Base-by-base conservation (phyloP, 2,329 filamentous ascomycete species). In the Nemania serpens region DNA sequence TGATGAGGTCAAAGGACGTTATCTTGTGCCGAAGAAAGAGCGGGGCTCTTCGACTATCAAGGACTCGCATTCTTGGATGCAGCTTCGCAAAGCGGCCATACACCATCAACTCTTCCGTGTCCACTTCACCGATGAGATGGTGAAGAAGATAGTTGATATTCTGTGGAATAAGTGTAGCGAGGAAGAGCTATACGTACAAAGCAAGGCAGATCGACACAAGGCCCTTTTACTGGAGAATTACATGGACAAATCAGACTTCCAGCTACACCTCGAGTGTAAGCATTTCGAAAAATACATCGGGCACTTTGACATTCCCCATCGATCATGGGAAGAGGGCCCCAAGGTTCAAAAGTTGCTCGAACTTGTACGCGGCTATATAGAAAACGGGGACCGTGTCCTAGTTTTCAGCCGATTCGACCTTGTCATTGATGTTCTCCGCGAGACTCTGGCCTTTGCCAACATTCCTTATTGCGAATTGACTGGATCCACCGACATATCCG, bases 391-490 rank as follows among this genome's bases (percentile, higher is more conserved):
- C 73, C 88, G 94, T 3, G 88, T 91, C 0, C 83, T 99, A 2
- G 87, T 99, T 22, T 99, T 99, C 78, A 96, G 90, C 47, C 93
- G 97, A 69, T 99, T 98, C 75, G 91, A 91, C 6, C 89, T 91
- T 66, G 89, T 97, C 56, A 90, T 98, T 76, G 91, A 97, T 75
- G 93, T 99, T 58, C 82, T 99, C 0, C 89, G 93, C 66, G 87
- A 91, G 69, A 91, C 96, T 0, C 82, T 99, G 10, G 85, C 90
- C 50, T 86, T 86, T 0, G 81, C 91, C 15, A 81, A 82, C 29
- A 89, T 98, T 62, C 81, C 84, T 7, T 96, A 93, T 75, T 90
- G 91, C 67, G 88, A 93, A n/a, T 83, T 99, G 13, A 93, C 96
- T 71, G 95, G 95, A 49, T 85, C 82, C 10, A 97, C 93, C 6